Evolutionary conservation across 495 filamentous ascomycete species (phyloP).

Genomic region (Penicillium psychrofluorescens): DNA sequence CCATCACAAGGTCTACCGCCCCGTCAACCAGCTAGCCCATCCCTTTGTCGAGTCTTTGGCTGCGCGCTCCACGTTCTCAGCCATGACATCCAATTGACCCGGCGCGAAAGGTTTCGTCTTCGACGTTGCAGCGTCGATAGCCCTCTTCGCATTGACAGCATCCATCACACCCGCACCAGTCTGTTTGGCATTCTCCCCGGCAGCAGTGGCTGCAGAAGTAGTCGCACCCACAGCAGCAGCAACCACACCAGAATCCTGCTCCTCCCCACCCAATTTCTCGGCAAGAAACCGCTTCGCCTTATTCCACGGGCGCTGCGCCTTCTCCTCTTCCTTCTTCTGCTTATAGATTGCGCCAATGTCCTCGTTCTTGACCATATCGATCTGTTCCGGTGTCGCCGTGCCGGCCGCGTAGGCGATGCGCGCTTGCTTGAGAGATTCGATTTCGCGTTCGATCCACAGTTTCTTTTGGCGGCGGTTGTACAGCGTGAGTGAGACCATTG

Average conservation of each 20-base stretch:
- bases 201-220: background rate
- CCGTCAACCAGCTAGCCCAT: constrained; percentile 40
- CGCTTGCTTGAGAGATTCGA: constrained; percentile 52
- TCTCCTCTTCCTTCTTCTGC: constrained; percentile 37
- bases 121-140: constrained; percentile 11
- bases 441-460: constrained; percentile 58
- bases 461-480: constrained; percentile 70
- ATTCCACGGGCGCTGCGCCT: constrained; percentile 36
- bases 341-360: constrained; percentile 42
- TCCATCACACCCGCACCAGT: constrained; percentile 24
- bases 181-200: constrained; percentile 2
- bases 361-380: constrained; percentile 52
- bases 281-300: constrained; percentile 35
- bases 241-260: constrained; percentile 15
- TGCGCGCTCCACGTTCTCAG: constrained; percentile 32
- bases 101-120: constrained; percentile 12
- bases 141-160: constrained; percentile 33
- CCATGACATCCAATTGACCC: constrained; percentile 35
- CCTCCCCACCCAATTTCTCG: constrained; percentile 44
- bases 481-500: constrained; percentile 76
- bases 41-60: constrained; percentile 32
- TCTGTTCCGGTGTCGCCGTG: constrained; percentile 47
- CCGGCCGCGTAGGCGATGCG: constrained; percentile 54
- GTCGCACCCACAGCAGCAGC: constrained; percentile 5
- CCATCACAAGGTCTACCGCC: constrained; percentile 17